Percentiles rank a stretch among this genome's conserved stretches.
These are phyloP conservation scores for Vitis cinerea DNA, from an alignment of 164 flowering plant species.

Conservation along the genomic window DNA sequence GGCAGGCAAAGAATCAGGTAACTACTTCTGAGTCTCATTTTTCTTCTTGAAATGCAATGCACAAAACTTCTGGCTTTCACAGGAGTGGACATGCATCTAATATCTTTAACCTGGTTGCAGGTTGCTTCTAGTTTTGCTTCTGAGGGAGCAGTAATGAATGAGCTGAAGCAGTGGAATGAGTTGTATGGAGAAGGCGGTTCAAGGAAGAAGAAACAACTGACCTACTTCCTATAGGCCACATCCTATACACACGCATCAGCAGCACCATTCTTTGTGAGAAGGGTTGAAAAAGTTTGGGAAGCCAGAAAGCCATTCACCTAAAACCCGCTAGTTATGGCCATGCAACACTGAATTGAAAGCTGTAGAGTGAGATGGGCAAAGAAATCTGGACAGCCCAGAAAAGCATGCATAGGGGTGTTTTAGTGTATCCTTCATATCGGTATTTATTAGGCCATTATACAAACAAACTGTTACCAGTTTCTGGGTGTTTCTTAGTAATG, in stretches of 20 bases:
- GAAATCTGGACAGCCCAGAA: not conserved
- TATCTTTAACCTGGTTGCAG: conserved; percentile 27
- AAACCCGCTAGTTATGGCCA: not conserved
- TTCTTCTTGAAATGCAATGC: not conserved
- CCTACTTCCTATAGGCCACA: conserved; percentile 58
- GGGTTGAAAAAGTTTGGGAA: not conserved
- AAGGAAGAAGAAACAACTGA: conserved; percentile 68
- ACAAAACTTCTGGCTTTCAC: too few species aligned
- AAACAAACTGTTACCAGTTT: not conserved
- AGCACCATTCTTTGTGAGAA: conserved; percentile 1
- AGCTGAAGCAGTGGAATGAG: conserved; percentile 80
- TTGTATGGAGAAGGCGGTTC: conserved; percentile 83
- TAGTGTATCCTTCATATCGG: too few species aligned
- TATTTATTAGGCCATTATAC: not conserved
- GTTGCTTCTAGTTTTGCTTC: conserved; percentile 77
- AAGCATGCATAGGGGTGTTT: not conserved
- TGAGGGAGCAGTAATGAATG: conserved; percentile 64
- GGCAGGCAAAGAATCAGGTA: conserved; percentile 93
- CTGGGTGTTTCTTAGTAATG: not conserved
- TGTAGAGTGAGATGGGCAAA: not conserved
- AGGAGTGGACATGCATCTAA: not conserved
- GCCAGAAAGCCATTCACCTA: not conserved
- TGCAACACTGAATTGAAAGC: not conserved
- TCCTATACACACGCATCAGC: conserved; percentile 2
- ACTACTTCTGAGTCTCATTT: conserved; percentile 2